A percentile compares a stretch with the other conserved stretches of the same genome.
Evolutionary conservation across 352 stramenopile genomes (phyloP).

Genomic region (Phytophthora melonis): DNA sequence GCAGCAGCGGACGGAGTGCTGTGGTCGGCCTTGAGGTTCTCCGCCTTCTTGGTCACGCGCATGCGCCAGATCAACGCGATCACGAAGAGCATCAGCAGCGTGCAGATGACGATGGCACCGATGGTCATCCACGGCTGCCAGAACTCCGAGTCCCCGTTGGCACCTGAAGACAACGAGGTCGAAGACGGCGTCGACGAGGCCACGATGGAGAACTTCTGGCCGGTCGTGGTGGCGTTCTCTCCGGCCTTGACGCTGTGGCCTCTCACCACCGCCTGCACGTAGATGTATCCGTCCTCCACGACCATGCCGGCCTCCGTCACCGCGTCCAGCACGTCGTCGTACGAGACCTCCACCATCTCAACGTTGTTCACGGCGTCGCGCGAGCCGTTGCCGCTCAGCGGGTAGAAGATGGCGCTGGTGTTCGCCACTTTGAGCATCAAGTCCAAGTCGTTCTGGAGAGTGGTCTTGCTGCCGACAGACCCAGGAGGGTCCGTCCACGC

Average conservation of each 20-base stretch:
- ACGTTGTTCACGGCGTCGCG: constrained; percentile 80
- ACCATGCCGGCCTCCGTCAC: constrained; percentile 43
- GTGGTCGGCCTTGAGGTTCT: constrained; percentile 35
- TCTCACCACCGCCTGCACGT: constrained; percentile 68
- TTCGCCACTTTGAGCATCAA: constrained; percentile 64
- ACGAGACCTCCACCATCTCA: constrained; percentile 80
- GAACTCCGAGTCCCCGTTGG: constrained; percentile 30
- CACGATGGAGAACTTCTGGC: constrained; percentile 81
- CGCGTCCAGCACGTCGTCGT: constrained; percentile 49
- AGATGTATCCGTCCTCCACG: constrained; percentile 48
- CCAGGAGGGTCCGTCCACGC: constrained; percentile 79
- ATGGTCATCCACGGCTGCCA: constrained; percentile 87
- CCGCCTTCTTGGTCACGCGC: constrained; percentile 35
- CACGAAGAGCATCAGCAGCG: constrained; percentile 58
- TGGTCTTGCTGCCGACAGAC: constrained; percentile 55
- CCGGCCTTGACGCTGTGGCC: constrained; percentile 77
- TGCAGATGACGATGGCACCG: constrained; percentile 59
- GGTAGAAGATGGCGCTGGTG: constrained; percentile 64
- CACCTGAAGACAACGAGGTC: constrained; percentile 38
- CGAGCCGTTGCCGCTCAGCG: constrained; percentile 65
- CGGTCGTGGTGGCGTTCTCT: constrained; percentile 45
- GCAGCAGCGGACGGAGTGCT: constrained; percentile 13
- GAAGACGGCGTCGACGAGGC: constrained; percentile 71
- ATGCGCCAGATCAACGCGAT: constrained; percentile 65
- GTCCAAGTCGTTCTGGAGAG: constrained; percentile 80